Percentiles rank a stretch among this genome's conserved stretches.
Conservation (phyloP, 495 filamentous ascomycete species). For the Letharia lupina region DNA sequence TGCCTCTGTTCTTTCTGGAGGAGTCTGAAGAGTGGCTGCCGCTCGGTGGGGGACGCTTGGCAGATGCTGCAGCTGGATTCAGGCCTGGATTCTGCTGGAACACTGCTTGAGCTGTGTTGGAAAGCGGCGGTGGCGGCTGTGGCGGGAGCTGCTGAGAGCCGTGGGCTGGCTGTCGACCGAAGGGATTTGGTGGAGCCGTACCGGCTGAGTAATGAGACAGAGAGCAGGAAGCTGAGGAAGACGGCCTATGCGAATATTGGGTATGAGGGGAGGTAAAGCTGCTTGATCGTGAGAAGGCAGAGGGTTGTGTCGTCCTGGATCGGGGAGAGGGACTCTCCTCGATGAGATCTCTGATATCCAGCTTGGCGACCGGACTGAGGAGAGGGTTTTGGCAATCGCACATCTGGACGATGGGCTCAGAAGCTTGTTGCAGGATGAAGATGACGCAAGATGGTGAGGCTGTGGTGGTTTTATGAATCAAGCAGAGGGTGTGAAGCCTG, state of each 20-base stretch:
- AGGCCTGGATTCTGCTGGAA: constrained; percentile 6
- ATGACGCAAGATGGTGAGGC: constrained; percentile 2
- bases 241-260: background rate
- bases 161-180: constrained; percentile 2
- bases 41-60: constrained; percentile 22
- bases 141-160: background rate
- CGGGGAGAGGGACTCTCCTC: constrained; percentile 17
- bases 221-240: constrained; percentile 13
- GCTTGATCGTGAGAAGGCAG: constrained; percentile 18
- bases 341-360: constrained; percentile 23
- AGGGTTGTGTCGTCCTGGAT: constrained; percentile 5
- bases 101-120: constrained; percentile 11
- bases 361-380: constrained; percentile 23
- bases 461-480: background rate
- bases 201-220: constrained; percentile 15
- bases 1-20: constrained; percentile 79
- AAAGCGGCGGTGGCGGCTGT: constrained; percentile 9
- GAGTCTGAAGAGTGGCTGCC: constrained; percentile 46
- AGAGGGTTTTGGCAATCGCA: constrained; percentile 16
- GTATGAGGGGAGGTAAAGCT: constrained; percentile 1
- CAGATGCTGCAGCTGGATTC: constrained; percentile 11
- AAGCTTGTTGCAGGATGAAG: background rate
- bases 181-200: constrained; percentile 6
- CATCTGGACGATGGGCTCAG: constrained; percentile 18
- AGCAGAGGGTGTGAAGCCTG: constrained; percentile 9